Evolutionary conservation across 1,284 basidiomycete species (phyloP), one percentile per base, ranked within the genome.

Genomic region (Sanghuangporus sanghuang): DNA sequence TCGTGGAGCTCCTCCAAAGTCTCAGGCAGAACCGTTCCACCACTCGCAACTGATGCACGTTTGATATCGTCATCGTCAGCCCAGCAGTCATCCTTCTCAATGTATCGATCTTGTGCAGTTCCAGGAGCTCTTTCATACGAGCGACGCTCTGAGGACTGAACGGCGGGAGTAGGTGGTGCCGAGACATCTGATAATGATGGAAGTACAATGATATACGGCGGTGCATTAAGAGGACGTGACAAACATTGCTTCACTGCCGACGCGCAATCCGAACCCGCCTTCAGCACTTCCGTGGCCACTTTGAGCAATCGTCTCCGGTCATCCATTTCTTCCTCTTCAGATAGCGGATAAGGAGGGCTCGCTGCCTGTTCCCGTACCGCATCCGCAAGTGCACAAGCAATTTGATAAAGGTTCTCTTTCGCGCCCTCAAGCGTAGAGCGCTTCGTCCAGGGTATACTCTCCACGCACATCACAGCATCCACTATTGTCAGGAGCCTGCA

Each of bases 401-500:
- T 87, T 63, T 85, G 86, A 74, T 95, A 98, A 48, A 98, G 78
- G 18, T 86, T 85, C 68, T 93, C 90, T 73, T 95, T 93, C 1
- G 92, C 87, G 32, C 79, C 77, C 65, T 80, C 83, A 27, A 96
- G 79, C 68, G 81, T 80, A 27, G 81, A 81, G 3, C 87, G 75
- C 68, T 84, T 84, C 67, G 81, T 78, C 36, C 75, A 68, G 42
- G 85, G 81, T 60, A 91, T 75, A 66, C 84, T 82, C 40, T 85
- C 82, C 73, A 88, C 89, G 57, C 84, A 82, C 68, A 90, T 85
- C 46, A 96, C 91, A 2, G 90, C 89, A 72, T 98, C 96, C 55
- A 97, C 94, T 59, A 98, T 89, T n/a, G 90, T 89, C 61, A 98
- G 81, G 57, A 98, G 81, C 70, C 92, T 92, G 74, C 94, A 92